Conservation (phyloP, 768 basidiomycete genomes). For the Tylopilus balloui region DNA sequence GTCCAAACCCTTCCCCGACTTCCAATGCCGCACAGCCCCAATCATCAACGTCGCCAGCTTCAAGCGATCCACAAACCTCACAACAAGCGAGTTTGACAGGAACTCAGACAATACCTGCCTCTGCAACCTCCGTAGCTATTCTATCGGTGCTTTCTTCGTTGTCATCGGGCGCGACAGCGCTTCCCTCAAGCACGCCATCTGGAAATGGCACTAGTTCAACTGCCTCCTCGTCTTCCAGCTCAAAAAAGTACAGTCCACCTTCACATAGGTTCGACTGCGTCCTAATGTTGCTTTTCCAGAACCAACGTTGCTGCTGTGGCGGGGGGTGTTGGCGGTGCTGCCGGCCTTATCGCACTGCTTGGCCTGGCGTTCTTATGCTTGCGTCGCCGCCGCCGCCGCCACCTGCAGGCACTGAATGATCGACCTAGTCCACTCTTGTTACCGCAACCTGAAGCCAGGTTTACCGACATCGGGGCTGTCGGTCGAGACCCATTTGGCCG, state of each 20-base stretch:
- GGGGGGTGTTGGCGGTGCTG: conserved; percentile 19
- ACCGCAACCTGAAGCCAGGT: conserved; percentile 5
- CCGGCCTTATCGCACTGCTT: conserved; percentile 15
- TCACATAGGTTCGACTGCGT: neutral
- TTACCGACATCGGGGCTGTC: neutral
- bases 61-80: neutral
- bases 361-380: conserved; percentile 9
- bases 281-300: conserved; percentile 6
- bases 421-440: conserved; percentile 8
- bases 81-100: conserved; percentile 1
- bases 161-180: conserved; percentile 4
- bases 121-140: neutral
- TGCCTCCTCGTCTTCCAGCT: neutral
- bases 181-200: conserved; percentile 13
- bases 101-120: neutral
- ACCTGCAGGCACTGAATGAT: neutral
- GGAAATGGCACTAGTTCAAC: neutral
- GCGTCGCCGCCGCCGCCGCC: conserved; percentile 13
- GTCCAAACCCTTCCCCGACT: no score
- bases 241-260: conserved; percentile 11
- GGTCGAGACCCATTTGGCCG: conserved; percentile 6
- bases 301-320: conserved; percentile 11
- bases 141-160: conserved; percentile 4
- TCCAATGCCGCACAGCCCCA: conserved; percentile 2
- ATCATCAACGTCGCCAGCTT: neutral